These are phyloP conservation scores for Fusarium solani-melongenae DNA, from an alignment of 2,329 filamentous ascomycete genomes.

Conservation along the genomic window DNA sequence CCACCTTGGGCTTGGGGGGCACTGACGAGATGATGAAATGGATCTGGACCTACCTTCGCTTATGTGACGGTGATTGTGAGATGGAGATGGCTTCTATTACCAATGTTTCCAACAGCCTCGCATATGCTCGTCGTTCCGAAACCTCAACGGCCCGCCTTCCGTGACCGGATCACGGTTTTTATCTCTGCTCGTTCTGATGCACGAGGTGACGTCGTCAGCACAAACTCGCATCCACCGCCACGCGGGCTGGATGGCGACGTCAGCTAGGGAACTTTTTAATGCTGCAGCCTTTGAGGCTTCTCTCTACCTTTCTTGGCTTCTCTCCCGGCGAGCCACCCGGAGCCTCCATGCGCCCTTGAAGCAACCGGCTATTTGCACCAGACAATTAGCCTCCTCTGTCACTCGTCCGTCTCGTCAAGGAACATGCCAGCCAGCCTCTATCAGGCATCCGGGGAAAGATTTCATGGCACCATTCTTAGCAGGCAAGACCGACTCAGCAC, in stretches of 20 bases:
- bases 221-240: constrained; percentile 35
- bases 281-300: constrained; percentile 43
- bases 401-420: background rate
- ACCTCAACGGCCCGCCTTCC: constrained; percentile 21
- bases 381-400: background rate
- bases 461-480: constrained; percentile 1
- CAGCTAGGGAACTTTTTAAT: constrained; percentile 40
- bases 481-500: constrained; percentile 1
- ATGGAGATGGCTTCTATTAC: background rate
- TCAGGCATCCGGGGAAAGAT: constrained; percentile 11
- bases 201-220: constrained; percentile 43
- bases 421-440: constrained; percentile 14
- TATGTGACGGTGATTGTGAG: background rate
- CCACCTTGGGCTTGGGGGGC: background rate
- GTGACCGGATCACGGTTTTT: constrained; percentile 25
- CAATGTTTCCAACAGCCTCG: background rate
- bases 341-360: constrained; percentile 1
- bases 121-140: constrained; percentile 2
- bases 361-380: background rate
- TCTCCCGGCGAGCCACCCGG: background rate
- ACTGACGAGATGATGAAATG: background rate
- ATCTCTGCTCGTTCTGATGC: constrained; percentile 9
- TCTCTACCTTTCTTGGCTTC: constrained; percentile 32
- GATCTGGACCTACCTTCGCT: background rate
- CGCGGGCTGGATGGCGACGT: constrained; percentile 34